A percentile compares a stretch with the other conserved stretches of the same genome.
phyloP scores from a whole-genome alignment of 1,139 yeast genomes.

The Scheffersomyces stambukii region DNA sequence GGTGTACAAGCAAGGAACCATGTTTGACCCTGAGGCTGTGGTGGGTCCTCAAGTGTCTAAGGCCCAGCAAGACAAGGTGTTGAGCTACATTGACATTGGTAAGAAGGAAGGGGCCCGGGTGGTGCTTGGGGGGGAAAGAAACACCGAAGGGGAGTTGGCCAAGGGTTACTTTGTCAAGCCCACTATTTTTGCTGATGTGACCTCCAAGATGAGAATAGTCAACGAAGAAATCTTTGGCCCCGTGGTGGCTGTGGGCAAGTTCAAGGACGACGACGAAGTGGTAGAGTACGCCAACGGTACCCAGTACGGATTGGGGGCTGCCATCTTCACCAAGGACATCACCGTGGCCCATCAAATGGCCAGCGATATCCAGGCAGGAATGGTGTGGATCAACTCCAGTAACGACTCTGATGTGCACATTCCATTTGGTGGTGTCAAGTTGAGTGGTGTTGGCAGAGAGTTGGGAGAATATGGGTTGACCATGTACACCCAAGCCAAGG shows the following conservation, averaged over 20 bases:
- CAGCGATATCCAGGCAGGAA: constrained; percentile 46
- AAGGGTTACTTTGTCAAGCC: constrained; percentile 52
- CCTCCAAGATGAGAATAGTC: constrained; percentile 49
- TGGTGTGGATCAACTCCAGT: constrained; percentile 61
- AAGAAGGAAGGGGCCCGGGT: constrained; percentile 55
- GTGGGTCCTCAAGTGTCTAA: constrained; percentile 81
- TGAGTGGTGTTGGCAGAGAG: constrained; percentile 87
- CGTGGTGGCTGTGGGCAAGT: constrained; percentile 51
- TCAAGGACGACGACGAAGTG: constrained; percentile 51
- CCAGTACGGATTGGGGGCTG: constrained; percentile 63
- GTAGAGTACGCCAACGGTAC: constrained; percentile 47
- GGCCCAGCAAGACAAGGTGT: constrained; percentile 59
- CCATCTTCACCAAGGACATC: constrained; percentile 65
- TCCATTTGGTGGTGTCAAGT: constrained; percentile 78
- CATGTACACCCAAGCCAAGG: constrained; percentile 75
- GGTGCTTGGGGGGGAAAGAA: constrained; percentile 44
- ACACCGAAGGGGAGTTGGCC: constrained; percentile 28
- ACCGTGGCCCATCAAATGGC: constrained; percentile 44
- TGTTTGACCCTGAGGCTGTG: constrained; percentile 53
- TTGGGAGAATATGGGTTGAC: constrained; percentile 78
- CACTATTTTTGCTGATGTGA: constrained; percentile 52
- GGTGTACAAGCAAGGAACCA: constrained; percentile 55
- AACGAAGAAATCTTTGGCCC: constrained; percentile 62
- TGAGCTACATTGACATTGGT: constrained; percentile 48
- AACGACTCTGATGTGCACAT: constrained; percentile 72